Evolutionary conservation across 352 stramenopile species (phyloP), one percentile per base, ranked within the genome.

Genomic region (Globisporangium cederbergense): DNA sequence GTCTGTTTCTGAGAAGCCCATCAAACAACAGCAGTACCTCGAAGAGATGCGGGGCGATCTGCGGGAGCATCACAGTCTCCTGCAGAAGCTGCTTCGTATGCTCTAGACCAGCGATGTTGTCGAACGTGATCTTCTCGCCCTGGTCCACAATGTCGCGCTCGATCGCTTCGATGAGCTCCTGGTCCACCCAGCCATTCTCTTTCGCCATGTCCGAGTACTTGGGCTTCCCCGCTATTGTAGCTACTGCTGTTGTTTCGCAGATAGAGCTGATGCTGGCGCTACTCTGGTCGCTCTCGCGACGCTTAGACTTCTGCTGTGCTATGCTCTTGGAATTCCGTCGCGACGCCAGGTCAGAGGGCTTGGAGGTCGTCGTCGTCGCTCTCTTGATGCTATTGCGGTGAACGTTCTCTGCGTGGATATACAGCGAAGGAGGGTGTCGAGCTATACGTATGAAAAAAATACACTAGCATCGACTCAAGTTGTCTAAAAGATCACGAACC

Each of bases 111-210:
- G 87, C 87, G 56, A 94, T 93, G 47, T 89, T 67, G 8, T 89
- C 80, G 51, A 93, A 95, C 25, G 75, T 81, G 64, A 90, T 79
- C 10, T 78, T 88, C 18, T 88, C 71, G 4, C 74, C 80, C 0
- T 78, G 78, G 60, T 95, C 83, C 4, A 95, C 85, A 45, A 95
- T 94, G 58, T 95, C 87, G n/a, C 86, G 77, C 57, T 95, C 87
- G 51, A 95, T 94, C 50, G 77, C 79, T 69, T 94, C 83, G 51
- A 95, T 92, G 36, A 95, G 81, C 56, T 95, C 83, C 56, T 90
- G 71, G 52, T 95, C 85, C 4, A 78, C 81, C 82, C 77, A 90
- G 6, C 75, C 83, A 22, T 86, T 77, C 30, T 95, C 85, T 55
- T 76, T 83, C 1, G 83, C 87, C 4, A 95, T 36, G 6, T 95